phyloP scores from a whole-genome alignment of 2,329 filamentous ascomycete species.

The Pseudogymnoascus sp. region DNA sequence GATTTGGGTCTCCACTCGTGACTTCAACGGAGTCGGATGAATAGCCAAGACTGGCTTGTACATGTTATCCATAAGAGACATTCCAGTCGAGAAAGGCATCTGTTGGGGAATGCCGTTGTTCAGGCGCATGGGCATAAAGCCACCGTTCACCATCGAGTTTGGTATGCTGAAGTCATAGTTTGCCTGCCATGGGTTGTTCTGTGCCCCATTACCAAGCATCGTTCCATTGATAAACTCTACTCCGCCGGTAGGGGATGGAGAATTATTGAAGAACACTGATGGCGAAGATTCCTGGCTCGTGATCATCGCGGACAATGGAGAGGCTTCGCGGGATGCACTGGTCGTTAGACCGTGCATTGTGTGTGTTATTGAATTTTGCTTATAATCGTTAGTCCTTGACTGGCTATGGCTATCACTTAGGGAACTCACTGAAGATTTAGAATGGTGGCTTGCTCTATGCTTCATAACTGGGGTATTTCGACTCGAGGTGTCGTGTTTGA shows the following conservation, averaged over 20 bases:
- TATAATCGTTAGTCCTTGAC: constrained; percentile 24
- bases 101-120: constrained; percentile 21
- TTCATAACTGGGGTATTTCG: constrained; percentile 22
- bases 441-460: constrained; percentile 29
- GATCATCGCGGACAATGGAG: constrained; percentile 44
- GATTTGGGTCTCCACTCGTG: constrained; percentile 93
- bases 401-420: not conserved
- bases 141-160: constrained; percentile 12
- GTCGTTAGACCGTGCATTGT: constrained; percentile 43
- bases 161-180: constrained; percentile 15
- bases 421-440: constrained; percentile 36
- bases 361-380: constrained; percentile 46
- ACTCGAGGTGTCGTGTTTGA: constrained; percentile 29
- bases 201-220: constrained; percentile 21
- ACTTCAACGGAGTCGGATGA: constrained; percentile 66
- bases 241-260: constrained; percentile 38
- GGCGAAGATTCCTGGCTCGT: constrained; percentile 47
- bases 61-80: constrained; percentile 18
- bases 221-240: constrained; percentile 32
- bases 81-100: constrained; percentile 17
- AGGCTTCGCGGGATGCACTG: constrained; percentile 42
- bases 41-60: constrained; percentile 45
- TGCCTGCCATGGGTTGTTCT: constrained; percentile 30
- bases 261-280: constrained; percentile 37
- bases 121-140: constrained; percentile 20